Base-by-base conservation (phyloP, 495 filamentous ascomycete genomes). In the Xeromyces bisporus region DNA sequence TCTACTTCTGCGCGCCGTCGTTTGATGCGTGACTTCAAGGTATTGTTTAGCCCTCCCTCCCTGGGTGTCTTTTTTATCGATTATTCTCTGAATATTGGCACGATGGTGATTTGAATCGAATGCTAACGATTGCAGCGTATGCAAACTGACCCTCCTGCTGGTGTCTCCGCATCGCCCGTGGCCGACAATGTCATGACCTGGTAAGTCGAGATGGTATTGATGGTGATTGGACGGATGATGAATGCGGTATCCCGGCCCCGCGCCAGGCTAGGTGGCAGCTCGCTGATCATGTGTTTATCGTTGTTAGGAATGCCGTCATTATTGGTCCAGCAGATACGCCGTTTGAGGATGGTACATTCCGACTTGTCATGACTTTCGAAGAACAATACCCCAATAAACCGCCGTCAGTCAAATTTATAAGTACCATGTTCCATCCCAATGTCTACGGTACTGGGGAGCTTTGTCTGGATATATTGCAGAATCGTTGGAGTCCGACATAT, bases 151-250 rank as follows among this genome's bases (percentile, higher is more conserved):
- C 89, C 89, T 45, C 89, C 89, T 6, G 91, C 87, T 38, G 89
- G 89, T 35, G 89, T 97, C 26, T 94, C 87, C 35, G 89, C 89
- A 21, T 94, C 89, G 21, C 89, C 89, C 1, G 80, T 97, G 13
- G 81, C 87, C 26, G 89, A 97, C 51, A 97, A 97, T 66, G 89
- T 97, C 26, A 96, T 97, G 89, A 94, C 85, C 30, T 97, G 89
- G 89, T 96, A 71, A 41, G 64, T 40, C n/a, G n/a, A n/a, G n/a
- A n/a, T 38, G 1, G 29, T 15, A 37, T 18, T 32, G 16, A 15
- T 14, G n/a, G n/a, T n/a, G n/a, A n/a, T n/a, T n/a, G n/a, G n/a
- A n/a, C n/a, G n/a, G n/a, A n/a, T n/a, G n/a, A n/a, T n/a, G n/a
- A n/a, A n/a, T n/a, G n/a, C n/a, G n/a, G n/a, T n/a, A n/a, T n/a